These are phyloP conservation scores for Apiospora aurea DNA, from an alignment of 2,329 filamentous ascomycete genomes.

Conservation along the genomic window DNA sequence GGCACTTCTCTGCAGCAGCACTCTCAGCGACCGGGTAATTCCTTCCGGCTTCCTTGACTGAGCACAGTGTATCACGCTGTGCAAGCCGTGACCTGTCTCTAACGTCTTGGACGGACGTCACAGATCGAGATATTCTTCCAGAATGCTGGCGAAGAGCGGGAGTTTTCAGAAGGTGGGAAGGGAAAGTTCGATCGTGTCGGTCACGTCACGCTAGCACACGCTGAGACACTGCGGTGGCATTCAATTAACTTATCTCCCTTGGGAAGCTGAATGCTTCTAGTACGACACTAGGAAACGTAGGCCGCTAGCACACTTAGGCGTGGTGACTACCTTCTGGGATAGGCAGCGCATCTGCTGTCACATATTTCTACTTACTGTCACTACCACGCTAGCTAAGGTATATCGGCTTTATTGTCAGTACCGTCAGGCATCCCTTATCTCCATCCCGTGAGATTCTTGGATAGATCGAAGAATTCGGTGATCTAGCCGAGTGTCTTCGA, in stretches of 20 bases:
- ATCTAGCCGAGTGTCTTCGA: background rate
- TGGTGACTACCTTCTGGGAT: background rate
- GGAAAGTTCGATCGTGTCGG: background rate
- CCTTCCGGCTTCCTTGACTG: background rate
- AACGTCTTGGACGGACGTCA: background rate
- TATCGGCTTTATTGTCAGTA: background rate
- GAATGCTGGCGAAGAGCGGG: background rate
- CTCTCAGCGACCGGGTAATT: background rate
- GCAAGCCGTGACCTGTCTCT: background rate
- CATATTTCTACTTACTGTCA: background rate
- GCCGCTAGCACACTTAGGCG: background rate
- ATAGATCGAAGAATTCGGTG: background rate
- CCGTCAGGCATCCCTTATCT: background rate
- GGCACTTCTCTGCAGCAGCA: background rate
- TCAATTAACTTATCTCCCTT: conserved; percentile 10
- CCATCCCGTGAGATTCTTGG: background rate
- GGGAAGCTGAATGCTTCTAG: conserved; percentile 5
- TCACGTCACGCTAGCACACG: conserved; percentile 1
- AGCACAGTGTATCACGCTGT: background rate
- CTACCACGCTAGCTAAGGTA: background rate
- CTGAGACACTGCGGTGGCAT: background rate
- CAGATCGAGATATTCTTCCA: conserved; percentile 10
- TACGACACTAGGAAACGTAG: background rate
- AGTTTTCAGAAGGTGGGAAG: background rate
- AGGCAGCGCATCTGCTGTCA: too few species aligned